Evolutionary conservation across 345 rosid genomes (phyloP).

Genomic region (Viola odorata): DNA sequence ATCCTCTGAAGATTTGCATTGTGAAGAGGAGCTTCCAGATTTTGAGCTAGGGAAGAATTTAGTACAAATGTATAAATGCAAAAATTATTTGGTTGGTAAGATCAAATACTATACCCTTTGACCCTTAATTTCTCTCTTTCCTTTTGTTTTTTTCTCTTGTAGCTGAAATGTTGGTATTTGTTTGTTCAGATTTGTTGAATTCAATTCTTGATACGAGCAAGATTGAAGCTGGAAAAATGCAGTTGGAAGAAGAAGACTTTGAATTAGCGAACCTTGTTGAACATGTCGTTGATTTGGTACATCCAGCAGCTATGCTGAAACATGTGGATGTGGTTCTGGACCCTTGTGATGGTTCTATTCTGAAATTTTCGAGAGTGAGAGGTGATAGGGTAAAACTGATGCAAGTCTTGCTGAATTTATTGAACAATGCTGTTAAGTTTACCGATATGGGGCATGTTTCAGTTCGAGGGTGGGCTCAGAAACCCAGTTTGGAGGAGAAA

Average conservation of each 20-base stretch:
- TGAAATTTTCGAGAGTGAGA: conserved; percentile 38
- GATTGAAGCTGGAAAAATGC: conserved; percentile 78
- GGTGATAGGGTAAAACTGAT: conserved; percentile 61
- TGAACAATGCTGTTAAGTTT: conserved; percentile 80
- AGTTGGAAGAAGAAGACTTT: conserved; percentile 65
- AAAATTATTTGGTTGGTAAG: conserved; percentile 34
- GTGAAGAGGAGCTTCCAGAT: background rate
- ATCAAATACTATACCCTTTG: no score
- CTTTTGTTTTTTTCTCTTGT: background rate
- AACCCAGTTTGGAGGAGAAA: conserved; percentile 29
- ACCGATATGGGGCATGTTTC: conserved; percentile 54
- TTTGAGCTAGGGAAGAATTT: no score
- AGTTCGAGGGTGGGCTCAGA: conserved; percentile 59
- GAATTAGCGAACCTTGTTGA: conserved; percentile 52
- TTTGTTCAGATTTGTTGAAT: conserved; percentile 47
- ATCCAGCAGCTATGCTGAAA: conserved; percentile 55
- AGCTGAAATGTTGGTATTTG: background rate
- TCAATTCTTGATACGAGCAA: conserved; percentile 72
- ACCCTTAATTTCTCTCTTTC: background rate
- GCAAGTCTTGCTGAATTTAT: conserved; percentile 55
- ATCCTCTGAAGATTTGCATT: conserved; percentile 41
- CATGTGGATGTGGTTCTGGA: conserved; percentile 67
- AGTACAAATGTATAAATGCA: no score
- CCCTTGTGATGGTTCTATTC: conserved; percentile 51
- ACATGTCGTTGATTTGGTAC: conserved; percentile 48